phyloP scores from a whole-genome alignment of 192 early-diverging fungal species.

The Kappamyces sp. region DNA sequence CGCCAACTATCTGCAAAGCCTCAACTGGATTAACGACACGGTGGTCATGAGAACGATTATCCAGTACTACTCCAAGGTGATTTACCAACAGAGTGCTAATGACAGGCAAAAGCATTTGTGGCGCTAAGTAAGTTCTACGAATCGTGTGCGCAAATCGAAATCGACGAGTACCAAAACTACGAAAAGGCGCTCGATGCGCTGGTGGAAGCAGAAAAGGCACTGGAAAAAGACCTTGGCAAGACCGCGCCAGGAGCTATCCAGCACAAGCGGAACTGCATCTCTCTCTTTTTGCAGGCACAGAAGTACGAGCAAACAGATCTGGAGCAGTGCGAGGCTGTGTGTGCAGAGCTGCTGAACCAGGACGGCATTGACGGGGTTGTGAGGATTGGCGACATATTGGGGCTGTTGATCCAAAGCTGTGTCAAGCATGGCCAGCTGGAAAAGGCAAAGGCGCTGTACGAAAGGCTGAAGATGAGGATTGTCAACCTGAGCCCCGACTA shows the following conservation, averaged over 20 bases:
- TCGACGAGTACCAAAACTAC: slow-evolving; percentile 60
- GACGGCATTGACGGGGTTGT: slow-evolving; percentile 41
- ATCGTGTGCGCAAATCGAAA: slow-evolving; percentile 49
- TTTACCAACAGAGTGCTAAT: slow-evolving; percentile 9
- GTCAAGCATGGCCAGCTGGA: slow-evolving; percentile 31
- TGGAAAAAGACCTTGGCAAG: slow-evolving; percentile 27
- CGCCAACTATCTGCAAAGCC: slow-evolving; percentile 52
- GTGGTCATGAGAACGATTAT: slow-evolving; percentile 48
- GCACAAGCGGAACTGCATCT: slow-evolving; percentile 21
- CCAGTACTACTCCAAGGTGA: slow-evolving; percentile 52
- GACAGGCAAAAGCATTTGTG: slow-evolving; percentile 41
- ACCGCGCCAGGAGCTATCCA: neutral
- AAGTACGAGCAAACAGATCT: slow-evolving; percentile 25
- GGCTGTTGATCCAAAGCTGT: slow-evolving; percentile 41
- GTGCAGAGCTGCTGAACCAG: slow-evolving; percentile 37
- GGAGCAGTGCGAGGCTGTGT: slow-evolving; percentile 31
- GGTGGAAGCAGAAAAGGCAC: slow-evolving; percentile 34
- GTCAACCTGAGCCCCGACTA: slow-evolving; percentile 31
- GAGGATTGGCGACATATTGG: slow-evolving; percentile 48
- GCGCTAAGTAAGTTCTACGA: slow-evolving; percentile 48
- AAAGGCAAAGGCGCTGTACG: slow-evolving; percentile 27
- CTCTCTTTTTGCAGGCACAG: slow-evolving; percentile 35
- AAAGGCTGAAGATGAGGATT: slow-evolving; percentile 23
- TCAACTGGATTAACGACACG: slow-evolving; percentile 46
- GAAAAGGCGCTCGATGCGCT: slow-evolving; percentile 50